A percentile compares a stretch with the other conserved stretches of the same genome.
Conservation (phyloP, 257 asterid species). For the Solanum tarijense region DNA sequence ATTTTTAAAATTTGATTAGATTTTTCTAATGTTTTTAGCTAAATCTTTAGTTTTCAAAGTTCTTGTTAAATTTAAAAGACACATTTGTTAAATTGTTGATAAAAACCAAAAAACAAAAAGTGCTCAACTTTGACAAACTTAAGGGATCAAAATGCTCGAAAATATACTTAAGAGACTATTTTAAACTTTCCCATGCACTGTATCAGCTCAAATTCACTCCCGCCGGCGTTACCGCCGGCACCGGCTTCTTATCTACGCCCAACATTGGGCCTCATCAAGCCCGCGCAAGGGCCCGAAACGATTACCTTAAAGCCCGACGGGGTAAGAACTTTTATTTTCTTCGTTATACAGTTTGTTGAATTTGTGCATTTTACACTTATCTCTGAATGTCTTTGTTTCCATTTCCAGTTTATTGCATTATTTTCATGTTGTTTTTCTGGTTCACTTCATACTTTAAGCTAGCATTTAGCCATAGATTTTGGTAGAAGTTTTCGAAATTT, state of each 20-base stretch:
- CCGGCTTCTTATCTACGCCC: constrained; percentile 17
- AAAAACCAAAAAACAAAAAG: not conserved
- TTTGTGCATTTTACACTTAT: not conserved
- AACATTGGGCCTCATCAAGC: constrained; percentile 29
- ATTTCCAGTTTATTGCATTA: not conserved
- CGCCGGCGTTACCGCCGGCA: constrained; percentile 14
- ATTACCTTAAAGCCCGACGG: constrained; percentile 24
- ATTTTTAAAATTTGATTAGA: not conserved
- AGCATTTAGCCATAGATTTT: not conserved
- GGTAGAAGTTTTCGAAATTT: not conserved
- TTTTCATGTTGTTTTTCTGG: not conserved
- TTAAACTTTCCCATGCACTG: not conserved
- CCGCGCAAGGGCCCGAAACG: constrained; percentile 23
- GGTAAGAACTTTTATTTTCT: not conserved
- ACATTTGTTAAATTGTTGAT: not conserved
- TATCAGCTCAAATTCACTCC: constrained; percentile 3
- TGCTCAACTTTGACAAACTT: not conserved
- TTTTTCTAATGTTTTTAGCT: too few species aligned
- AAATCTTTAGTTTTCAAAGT: too few species aligned
- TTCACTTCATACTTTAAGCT: not conserved
- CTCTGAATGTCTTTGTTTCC: not conserved
- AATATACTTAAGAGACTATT: not conserved
- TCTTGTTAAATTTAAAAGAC: not conserved
- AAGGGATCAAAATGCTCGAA: not conserved
- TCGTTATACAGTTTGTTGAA: not conserved